Conservation (phyloP, 495 filamentous ascomycete species). For the Trichoderma erinaceum region DNA sequence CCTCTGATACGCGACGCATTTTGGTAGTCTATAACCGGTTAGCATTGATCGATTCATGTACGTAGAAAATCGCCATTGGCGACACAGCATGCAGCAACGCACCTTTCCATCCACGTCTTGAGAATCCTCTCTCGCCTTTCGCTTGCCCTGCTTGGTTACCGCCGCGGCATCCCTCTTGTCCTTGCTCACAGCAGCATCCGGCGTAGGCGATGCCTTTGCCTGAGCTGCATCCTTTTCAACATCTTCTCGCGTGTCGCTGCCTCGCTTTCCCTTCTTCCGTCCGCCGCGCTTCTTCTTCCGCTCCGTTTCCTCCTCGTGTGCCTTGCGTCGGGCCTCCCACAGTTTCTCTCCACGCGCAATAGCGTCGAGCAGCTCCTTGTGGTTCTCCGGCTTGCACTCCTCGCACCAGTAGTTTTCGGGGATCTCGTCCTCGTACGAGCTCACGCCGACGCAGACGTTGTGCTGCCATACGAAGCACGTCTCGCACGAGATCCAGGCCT, state of each 20-base stretch:
- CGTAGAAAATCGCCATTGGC: constrained; percentile 9
- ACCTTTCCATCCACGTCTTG: constrained; percentile 39
- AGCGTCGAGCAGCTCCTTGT: constrained; percentile 65
- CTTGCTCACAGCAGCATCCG: constrained; percentile 25
- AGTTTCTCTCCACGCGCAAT: constrained; percentile 74
- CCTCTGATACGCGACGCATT: constrained; percentile 51
- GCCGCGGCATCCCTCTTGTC: constrained; percentile 26
- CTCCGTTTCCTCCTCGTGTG: constrained; percentile 39
- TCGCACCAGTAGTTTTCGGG: constrained; percentile 85
- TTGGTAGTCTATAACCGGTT: constrained; percentile 26
- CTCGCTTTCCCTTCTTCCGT: constrained; percentile 46
- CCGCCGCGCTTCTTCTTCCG: constrained; percentile 44
- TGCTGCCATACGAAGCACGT: constrained; percentile 91
- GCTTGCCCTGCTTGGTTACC: constrained; percentile 33
- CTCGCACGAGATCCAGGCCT: constrained; percentile 90
- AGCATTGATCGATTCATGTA: background rate
- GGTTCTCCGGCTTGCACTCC: constrained; percentile 74
- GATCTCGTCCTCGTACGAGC: constrained; percentile 65
- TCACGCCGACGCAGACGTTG: constrained; percentile 87
- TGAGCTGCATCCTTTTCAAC: constrained; percentile 27
- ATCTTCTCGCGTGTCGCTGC: constrained; percentile 30
- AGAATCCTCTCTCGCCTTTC: constrained; percentile 43
- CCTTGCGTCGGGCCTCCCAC: constrained; percentile 65
- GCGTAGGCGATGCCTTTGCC: constrained; percentile 35
- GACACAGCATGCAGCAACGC: constrained; percentile 16